These are phyloP conservation scores for Curvularia hawaiiensis DNA, from an alignment of 2,329 filamentous ascomycete genomes.

Conservation along the genomic window DNA sequence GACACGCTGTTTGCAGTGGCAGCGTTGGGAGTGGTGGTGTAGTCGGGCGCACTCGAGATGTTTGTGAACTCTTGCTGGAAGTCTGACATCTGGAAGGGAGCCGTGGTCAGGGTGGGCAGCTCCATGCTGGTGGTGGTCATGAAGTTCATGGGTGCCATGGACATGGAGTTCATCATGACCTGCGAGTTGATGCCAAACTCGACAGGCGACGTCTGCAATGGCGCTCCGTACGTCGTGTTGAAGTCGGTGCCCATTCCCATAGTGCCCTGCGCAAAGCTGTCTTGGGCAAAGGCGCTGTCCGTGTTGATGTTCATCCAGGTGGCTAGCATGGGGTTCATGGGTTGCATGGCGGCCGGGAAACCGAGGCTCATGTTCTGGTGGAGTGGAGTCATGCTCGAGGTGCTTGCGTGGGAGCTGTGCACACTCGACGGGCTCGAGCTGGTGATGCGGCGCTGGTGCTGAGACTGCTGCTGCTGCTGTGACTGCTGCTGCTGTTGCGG, in stretches of 20 bases:
- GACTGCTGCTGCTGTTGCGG: conserved; percentile 22
- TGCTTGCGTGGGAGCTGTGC: conserved; percentile 28
- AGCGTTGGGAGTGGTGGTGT: conserved; percentile 40
- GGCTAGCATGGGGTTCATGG: conserved; percentile 44
- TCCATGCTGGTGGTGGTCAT: conserved; percentile 51
- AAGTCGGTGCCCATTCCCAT: conserved; percentile 47
- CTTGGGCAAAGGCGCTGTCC: conserved; percentile 38
- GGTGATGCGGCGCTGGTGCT: conserved; percentile 36
- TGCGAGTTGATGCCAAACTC: conserved; percentile 53
- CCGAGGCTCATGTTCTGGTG: conserved; percentile 41
- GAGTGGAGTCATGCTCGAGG: conserved; percentile 43
- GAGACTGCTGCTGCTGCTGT: conserved; percentile 31
- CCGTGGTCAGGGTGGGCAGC: conserved; percentile 50
- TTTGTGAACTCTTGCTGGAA: conserved; percentile 71
- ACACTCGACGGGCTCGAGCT: conserved; percentile 33
- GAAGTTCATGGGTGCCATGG: conserved; percentile 24
- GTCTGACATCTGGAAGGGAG: conserved; percentile 61
- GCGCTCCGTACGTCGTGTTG: conserved; percentile 47
- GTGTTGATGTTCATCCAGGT: conserved; percentile 53
- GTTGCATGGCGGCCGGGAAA: conserved; percentile 42
- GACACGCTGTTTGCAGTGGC: conserved; percentile 46
- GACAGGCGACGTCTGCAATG: conserved; percentile 53
- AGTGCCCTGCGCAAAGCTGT: conserved; percentile 30
- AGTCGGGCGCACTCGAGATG: conserved; percentile 57
- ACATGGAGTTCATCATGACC: conserved; percentile 19